These are phyloP conservation scores for maize (Zea mays) DNA, from an alignment of 176 grass and related monocot genomes.

Conservation along the genomic window DNA sequence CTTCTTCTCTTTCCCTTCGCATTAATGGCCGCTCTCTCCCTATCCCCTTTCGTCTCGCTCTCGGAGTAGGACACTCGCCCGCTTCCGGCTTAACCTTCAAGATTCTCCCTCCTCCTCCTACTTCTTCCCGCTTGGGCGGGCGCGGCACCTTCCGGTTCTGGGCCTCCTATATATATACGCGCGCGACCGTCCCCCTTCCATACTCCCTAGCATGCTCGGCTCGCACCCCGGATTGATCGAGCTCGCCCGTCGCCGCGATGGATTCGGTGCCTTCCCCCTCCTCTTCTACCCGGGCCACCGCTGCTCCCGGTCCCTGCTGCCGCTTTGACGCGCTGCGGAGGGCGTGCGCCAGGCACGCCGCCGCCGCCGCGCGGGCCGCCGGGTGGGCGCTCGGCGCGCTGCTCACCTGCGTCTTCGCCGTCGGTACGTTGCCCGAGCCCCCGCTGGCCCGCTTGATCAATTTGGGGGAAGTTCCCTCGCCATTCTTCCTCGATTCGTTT, in stretches of 20 bases:
- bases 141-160: neutral
- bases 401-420: constrained; percentile 72
- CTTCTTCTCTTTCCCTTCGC: neutral
- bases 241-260: constrained; percentile 5
- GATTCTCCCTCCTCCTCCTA: constrained; percentile 21
- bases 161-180: constrained; percentile 28
- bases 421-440: constrained; percentile 45
- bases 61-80: no score
- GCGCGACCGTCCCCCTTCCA: neutral
- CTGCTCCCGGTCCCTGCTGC: neutral
- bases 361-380: constrained; percentile 14
- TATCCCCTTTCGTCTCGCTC: constrained; percentile 2
- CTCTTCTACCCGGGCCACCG: neutral
- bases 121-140: neutral
- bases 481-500: constrained; percentile 2
- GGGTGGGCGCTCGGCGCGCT: constrained; percentile 51
- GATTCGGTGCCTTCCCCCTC: constrained; percentile 29
- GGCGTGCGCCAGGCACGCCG: constrained; percentile 34
- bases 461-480: neutral
- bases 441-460: neutral
- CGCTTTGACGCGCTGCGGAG: constrained; percentile 19
- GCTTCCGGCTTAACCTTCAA: constrained; percentile 48
- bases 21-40: constrained; percentile 36
- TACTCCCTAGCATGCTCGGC: constrained; percentile 1
- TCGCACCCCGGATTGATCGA: neutral